Base-by-base conservation (phyloP, 495 filamentous ascomycete genomes). In the Penicillium longicatenatum region DNA sequence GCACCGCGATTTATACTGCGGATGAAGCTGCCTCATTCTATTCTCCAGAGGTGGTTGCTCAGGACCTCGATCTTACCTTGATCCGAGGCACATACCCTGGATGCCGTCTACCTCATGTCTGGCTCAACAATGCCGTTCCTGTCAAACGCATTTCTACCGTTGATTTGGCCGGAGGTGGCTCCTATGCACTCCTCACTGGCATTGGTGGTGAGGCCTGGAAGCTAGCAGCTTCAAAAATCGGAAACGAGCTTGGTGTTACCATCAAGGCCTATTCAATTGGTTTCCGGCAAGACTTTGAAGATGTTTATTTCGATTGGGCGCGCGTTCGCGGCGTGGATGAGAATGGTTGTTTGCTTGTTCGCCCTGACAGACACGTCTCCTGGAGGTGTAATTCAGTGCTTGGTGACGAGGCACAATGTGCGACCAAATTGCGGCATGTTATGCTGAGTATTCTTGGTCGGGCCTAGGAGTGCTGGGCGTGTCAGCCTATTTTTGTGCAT, bases 291-390 rank as follows among this genome's bases (percentile, higher is more conserved):
- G 79, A 83, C 51, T 84, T 71, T 46, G 74, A 80, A 52, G 82
- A 84, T 60, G 71, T 79, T 5, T 83, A 83, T 61, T 74, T 71
- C 35, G 79, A 82, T 30, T 84, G 82, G 81, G 69, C 65, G 17
- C 58, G 66, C 17, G 58, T 65, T 31, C 64, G 78, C 20, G 77
- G 74, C 35, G 69, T 84, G 7, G 74, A 75, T n/a, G 82, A 84
- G 50, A 71, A 75, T 63, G 82, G 82, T 0, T 77, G 73, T 61
- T 71, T 84, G 4, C 61, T 84, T 30, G 65, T 78, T 11, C 61
- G 80, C 17, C 80, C 80, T 2, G 80, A 83, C 67, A 61, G 77
- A 9, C 75, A 79, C 58, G 70, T 83, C 6, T 73, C 76, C 6
- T 83, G 80, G 65, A 54, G 65, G 20, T 63, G 52, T 24, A 43